phyloP scores from a whole-genome alignment of 345 rosid species.

The Brassica nigra region DNA sequence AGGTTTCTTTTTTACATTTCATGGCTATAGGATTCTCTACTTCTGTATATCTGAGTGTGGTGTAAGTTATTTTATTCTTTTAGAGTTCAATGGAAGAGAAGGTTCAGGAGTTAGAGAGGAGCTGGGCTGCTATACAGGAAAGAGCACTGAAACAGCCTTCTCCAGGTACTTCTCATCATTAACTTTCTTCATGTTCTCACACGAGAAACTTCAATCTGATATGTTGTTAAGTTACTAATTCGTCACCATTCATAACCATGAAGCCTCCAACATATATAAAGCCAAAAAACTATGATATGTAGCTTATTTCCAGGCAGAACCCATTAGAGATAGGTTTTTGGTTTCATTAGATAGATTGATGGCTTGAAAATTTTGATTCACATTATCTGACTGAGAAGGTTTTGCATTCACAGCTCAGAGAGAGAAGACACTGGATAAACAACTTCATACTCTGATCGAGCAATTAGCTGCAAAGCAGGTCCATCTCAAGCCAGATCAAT shows the following conservation, averaged over 20 bases:
- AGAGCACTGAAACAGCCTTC: constrained; percentile 73
- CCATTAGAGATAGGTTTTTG: not conserved
- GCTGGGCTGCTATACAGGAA: constrained; percentile 71
- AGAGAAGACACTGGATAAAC: constrained; percentile 89
- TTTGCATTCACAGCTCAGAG: constrained; percentile 66
- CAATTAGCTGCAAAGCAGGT: constrained; percentile 94
- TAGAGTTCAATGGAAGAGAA: constrained; percentile 70
- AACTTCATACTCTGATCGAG: constrained; percentile 85
- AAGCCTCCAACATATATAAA: constrained; percentile 17
- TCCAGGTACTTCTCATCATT: constrained; percentile 58
- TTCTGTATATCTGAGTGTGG: constrained; percentile 15
- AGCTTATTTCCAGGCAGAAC: constrained; percentile 4
- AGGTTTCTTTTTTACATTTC: constrained; percentile 11
- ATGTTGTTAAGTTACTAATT: constrained; percentile 1
- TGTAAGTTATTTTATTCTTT: constrained; percentile 10
- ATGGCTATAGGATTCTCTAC: constrained; percentile 6
- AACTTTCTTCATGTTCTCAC: constrained; percentile 1
- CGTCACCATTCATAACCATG: not conserved
- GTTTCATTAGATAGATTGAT: constrained; percentile 4
- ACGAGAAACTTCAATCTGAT: not conserved
- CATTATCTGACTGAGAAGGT: constrained; percentile 10
- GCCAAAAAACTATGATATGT: not conserved
- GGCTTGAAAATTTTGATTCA: not conserved
- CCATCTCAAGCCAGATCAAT: constrained; percentile 17
- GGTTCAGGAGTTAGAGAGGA: constrained; percentile 70